Evolutionary conservation across 2,329 filamentous ascomycete species (phyloP).

Genomic region (Cladosporium colombiae): DNA sequence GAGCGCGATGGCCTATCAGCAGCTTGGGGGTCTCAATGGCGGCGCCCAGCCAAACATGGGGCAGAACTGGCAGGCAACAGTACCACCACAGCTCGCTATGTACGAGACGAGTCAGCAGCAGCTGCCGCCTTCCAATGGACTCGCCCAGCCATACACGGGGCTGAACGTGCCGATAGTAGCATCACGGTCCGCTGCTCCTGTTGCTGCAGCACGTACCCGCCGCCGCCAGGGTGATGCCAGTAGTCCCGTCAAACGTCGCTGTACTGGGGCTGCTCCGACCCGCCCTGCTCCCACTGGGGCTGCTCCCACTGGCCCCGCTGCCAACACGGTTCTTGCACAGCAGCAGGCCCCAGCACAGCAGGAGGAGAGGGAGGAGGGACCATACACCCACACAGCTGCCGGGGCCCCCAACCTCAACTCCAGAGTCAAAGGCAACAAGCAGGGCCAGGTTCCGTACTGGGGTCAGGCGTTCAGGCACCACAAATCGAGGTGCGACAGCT

Average conservation of each 20-base stretch:
- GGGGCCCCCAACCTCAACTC: background rate
- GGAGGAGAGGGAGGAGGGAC: background rate
- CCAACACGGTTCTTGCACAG: background rate
- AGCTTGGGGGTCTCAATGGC: background rate
- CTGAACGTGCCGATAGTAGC: background rate
- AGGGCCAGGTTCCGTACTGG: background rate
- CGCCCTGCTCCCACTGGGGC: background rate
- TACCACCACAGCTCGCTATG: background rate
- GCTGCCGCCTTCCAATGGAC: background rate
- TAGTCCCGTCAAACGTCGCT: background rate
- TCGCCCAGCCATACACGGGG: background rate
- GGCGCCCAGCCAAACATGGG: background rate
- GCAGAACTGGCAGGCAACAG: background rate
- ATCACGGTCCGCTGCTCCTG: background rate
- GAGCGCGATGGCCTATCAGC: background rate
- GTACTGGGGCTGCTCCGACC: background rate
- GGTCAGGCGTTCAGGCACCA: slow-evolving; percentile 6
- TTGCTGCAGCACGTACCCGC: background rate
- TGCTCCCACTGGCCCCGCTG: background rate
- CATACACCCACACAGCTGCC: background rate
- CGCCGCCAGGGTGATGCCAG: background rate
- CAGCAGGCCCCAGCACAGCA: background rate
- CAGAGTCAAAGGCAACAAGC: background rate
- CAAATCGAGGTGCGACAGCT: background rate
- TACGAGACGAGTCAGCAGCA: background rate